A percentile compares a stretch with the other conserved stretches of the same genome.
phyloP scores from a whole-genome alignment of 108 stramenopile genomes.

The Skeletonema grethae region DNA sequence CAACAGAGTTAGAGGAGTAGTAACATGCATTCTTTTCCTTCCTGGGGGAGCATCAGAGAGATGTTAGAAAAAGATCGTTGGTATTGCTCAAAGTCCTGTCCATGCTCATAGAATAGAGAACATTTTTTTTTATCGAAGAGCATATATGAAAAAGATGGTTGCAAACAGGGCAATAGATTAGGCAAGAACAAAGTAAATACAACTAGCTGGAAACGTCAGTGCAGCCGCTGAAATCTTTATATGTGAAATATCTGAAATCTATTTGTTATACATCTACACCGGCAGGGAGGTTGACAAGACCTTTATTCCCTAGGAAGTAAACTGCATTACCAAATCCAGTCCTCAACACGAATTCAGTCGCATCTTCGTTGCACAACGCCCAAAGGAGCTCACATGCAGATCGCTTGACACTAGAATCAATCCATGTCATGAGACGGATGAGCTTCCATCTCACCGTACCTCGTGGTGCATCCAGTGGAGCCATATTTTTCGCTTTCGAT shows the following conservation, averaged over 20 bases:
- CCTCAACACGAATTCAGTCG: conserved; percentile 68
- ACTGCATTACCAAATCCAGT: conserved; percentile 87
- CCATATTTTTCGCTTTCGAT: conserved; percentile 65
- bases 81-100: background rate
- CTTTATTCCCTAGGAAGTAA: conserved; percentile 73
- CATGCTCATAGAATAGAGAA: background rate
- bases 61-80: background rate
- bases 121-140: background rate
- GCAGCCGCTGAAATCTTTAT: background rate
- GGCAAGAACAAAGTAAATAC: background rate
- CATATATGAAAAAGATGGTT: background rate
- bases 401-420: conserved; percentile 76
- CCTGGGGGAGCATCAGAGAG: background rate
- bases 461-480: conserved; percentile 77
- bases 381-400: conserved; percentile 79
- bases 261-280: conserved; percentile 17
- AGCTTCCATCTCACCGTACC: conserved; percentile 74
- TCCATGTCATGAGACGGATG: conserved; percentile 76
- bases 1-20: background rate
- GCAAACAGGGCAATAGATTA: background rate
- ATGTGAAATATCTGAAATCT: background rate
- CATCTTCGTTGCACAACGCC: conserved; percentile 72
- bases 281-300: conserved; percentile 65
- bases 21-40: background rate
- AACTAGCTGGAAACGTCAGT: background rate